These are phyloP conservation scores for Adansonia grandidieri DNA, from an alignment of 441 rosid species.

Conservation along the genomic window DNA sequence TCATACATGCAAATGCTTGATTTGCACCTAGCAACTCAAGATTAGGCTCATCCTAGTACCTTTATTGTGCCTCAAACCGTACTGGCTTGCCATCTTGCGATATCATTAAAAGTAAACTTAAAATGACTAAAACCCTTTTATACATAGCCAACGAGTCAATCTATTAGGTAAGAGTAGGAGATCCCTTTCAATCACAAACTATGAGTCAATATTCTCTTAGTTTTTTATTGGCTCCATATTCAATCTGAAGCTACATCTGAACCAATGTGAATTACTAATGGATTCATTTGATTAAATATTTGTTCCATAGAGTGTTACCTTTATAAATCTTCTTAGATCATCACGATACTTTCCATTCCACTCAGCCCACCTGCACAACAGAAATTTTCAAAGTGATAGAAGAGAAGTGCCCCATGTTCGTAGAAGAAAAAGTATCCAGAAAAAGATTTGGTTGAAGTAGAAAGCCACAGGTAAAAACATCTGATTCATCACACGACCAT, in stretches of 20 bases:
- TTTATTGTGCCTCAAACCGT: background rate
- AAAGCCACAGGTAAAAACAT: conserved; percentile 3
- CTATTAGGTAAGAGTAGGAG: background rate
- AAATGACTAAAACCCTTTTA: background rate
- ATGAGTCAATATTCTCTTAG: background rate
- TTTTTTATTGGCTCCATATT: background rate
- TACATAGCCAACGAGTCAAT: background rate
- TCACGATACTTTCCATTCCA: conserved; percentile 98
- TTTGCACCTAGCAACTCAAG: conserved; percentile 11
- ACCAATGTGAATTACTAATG: background rate
- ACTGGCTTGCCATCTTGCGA: background rate
- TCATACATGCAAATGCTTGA: background rate
- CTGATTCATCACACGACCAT: background rate
- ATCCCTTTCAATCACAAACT: conserved; percentile 11
- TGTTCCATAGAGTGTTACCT: conserved; percentile 50
- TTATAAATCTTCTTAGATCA: conserved; percentile 79
- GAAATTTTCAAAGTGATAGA: conserved; percentile 20
- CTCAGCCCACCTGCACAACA: conserved; percentile 86
- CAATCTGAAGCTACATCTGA: background rate
- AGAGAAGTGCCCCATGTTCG: conserved; percentile 5
- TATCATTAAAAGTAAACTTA: background rate
- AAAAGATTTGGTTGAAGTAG: conserved; percentile 1
- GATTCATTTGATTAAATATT: background rate
- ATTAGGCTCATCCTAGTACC: background rate
- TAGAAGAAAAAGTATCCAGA: conserved; percentile 7